phyloP scores from a whole-genome alignment of 495 filamentous ascomycete genomes.

The Trichoderma orchidacearum region DNA sequence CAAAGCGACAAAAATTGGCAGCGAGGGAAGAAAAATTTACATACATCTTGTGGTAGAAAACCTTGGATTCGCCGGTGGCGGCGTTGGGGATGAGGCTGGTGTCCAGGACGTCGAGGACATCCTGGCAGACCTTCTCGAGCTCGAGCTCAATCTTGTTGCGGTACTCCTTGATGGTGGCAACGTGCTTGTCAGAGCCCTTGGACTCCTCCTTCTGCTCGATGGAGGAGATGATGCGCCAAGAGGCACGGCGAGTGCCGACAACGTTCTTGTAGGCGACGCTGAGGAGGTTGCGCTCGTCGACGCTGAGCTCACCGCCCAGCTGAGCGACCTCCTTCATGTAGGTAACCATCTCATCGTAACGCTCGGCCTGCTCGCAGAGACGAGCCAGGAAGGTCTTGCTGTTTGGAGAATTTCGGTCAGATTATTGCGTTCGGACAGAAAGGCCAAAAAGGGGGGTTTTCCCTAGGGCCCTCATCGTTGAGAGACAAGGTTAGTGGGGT shows the following conservation, averaged over 20 bases:
- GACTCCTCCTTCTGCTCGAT: slow-evolving; percentile 99
- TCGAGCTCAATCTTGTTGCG: slow-evolving; percentile 98
- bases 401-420: slow-evolving; percentile 18
- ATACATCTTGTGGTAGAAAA: slow-evolving; percentile 99
- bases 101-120: slow-evolving; percentile 94
- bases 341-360: slow-evolving; percentile 99
- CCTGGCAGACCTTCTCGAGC: slow-evolving; percentile 96
- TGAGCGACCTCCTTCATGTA: slow-evolving; percentile 99
- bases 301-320: slow-evolving; percentile 91
- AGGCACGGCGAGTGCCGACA: slow-evolving; percentile 94
- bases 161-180: slow-evolving; percentile 90
- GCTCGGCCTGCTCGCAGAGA: slow-evolving; percentile 99
- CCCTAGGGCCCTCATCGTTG: background rate
- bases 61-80: slow-evolving; percentile 96
- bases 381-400: slow-evolving; percentile 99
- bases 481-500: slow-evolving; percentile 1
- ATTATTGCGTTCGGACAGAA: slow-evolving; percentile 11
- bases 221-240: slow-evolving; percentile 98
- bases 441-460: background rate
- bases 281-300: slow-evolving; percentile 98
- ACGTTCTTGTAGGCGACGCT: slow-evolving; percentile 99
- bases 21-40: slow-evolving; percentile 18
- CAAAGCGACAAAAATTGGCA: too few species aligned
- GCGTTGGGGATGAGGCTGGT: slow-evolving; percentile 94
- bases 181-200: slow-evolving; percentile 97